phyloP scores from a whole-genome alignment of 2,329 filamentous ascomycete genomes.

The Beauveria asiatica region DNA sequence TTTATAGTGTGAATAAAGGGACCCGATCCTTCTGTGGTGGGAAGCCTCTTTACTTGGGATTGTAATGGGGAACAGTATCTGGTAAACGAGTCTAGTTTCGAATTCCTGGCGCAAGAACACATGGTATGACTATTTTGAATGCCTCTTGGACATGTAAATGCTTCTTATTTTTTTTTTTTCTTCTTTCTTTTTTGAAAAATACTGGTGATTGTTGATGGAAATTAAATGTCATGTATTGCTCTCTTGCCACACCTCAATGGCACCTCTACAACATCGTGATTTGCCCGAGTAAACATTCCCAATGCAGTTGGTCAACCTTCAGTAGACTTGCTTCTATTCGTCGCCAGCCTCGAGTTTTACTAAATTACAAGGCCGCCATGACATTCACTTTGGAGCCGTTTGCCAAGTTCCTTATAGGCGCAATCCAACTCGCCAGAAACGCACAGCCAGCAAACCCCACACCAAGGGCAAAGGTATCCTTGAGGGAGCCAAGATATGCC shows the following conservation, averaged over 20 bases:
- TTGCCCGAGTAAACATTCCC: neutral
- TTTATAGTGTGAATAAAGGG: neutral
- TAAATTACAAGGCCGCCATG: neutral
- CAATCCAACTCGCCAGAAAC: constrained; percentile 3
- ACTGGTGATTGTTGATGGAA: no score
- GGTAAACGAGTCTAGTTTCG: no score
- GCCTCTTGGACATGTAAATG: no score
- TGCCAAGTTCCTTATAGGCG: neutral
- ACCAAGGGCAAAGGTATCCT: neutral
- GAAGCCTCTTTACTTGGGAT: no score
- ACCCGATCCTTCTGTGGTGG: neutral
- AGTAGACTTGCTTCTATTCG: no score
- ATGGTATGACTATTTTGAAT: no score
- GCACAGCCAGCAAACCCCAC: neutral
- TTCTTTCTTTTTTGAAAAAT: no score
- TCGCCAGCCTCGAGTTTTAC: neutral
- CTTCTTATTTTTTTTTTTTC: no score
- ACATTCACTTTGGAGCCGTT: neutral
- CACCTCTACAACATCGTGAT: neutral
- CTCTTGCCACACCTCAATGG: neutral
- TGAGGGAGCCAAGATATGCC: neutral
- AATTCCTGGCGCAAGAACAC: no score
- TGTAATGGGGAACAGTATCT: no score
- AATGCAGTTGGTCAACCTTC: neutral
- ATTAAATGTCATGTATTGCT: neutral